A percentile compares a stretch with the other conserved stretches of the same genome.
Conservation (phyloP, 2,329 filamentous ascomycete species). For the Pseudocercospora vitis region DNA sequence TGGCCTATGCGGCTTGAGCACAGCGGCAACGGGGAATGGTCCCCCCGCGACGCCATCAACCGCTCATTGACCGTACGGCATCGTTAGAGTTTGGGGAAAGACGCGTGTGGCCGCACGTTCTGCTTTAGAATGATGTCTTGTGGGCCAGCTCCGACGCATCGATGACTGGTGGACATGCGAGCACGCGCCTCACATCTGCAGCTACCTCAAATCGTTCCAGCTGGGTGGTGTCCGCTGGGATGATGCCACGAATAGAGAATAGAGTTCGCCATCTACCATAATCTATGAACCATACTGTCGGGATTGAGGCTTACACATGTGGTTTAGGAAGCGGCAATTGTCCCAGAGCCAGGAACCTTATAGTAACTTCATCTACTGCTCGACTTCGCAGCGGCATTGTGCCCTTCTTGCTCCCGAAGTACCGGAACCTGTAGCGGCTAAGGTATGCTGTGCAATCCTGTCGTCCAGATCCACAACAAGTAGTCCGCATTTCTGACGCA, state of each 20-base stretch:
- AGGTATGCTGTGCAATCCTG: too few relatives aligned
- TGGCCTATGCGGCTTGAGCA: slow-evolving; percentile 19
- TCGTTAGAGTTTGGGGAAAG: slow-evolving; percentile 17
- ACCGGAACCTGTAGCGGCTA: too few relatives aligned
- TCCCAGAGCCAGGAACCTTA: slow-evolving; percentile 17
- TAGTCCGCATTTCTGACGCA: too few relatives aligned
- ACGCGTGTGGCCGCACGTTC: slow-evolving; percentile 1
- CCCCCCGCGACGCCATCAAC: slow-evolving; percentile 12
- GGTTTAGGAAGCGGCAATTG: slow-evolving; percentile 8
- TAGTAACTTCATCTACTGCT: slow-evolving; percentile 13
- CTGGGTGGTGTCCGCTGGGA: too few relatives aligned
- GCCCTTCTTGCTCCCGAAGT: too few relatives aligned
- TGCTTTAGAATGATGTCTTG: slow-evolving; percentile 5
- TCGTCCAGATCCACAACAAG: too few relatives aligned
- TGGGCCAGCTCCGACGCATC: slow-evolving; percentile 9
- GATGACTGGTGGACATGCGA: background rate
- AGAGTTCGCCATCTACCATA: slow-evolving; percentile 12
- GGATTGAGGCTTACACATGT: slow-evolving; percentile 6
- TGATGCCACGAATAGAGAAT: slow-evolving; percentile 6
- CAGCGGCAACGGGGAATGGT: slow-evolving; percentile 19
- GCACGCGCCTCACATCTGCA: too few relatives aligned
- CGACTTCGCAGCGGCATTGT: background rate
- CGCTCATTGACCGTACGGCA: slow-evolving; percentile 13
- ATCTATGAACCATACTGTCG: slow-evolving; percentile 6
- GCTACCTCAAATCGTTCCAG: too few relatives aligned